phyloP scores from a whole-genome alignment of 352 stramenopile genomes.

The Phytopythium ostracodes region DNA sequence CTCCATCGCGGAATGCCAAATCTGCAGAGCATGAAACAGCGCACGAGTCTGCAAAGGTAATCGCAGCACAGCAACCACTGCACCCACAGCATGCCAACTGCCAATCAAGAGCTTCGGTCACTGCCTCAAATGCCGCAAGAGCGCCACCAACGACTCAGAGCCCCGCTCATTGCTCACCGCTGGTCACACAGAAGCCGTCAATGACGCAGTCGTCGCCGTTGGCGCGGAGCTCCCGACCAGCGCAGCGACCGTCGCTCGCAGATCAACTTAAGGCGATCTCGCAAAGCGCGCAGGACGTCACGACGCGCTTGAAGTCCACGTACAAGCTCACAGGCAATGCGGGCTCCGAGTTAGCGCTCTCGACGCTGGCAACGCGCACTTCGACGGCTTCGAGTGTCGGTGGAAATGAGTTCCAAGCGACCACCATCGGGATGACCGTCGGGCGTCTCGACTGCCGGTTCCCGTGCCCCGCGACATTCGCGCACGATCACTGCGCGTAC shows the following conservation, averaged over 20 bases:
- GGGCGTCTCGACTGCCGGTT: constrained; percentile 61
- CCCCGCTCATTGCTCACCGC: neutral
- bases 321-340: constrained; percentile 27
- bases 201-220: neutral
- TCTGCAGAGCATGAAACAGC: neutral
- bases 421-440: constrained; percentile 43
- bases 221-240: neutral
- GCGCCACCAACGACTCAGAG: neutral
- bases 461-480: constrained; percentile 51
- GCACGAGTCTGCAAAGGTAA: neutral
- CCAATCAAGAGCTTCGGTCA: neutral
- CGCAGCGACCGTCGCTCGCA: constrained; percentile 40
- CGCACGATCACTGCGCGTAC: constrained; percentile 48
- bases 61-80: neutral
- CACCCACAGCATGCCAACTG: neutral
- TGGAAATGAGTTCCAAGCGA: constrained; percentile 30
- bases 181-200: neutral
- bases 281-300: constrained; percentile 43
- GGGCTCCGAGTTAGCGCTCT: neutral
- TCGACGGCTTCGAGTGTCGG: neutral
- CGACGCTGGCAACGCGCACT: neutral
- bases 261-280: constrained; percentile 68
- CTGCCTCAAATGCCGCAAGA: too few relatives aligned
- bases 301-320: constrained; percentile 31
- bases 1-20: neutral